Conservation (phyloP, 2,329 filamentous ascomycete genomes). For the Daldinia eschscholtzii region DNA sequence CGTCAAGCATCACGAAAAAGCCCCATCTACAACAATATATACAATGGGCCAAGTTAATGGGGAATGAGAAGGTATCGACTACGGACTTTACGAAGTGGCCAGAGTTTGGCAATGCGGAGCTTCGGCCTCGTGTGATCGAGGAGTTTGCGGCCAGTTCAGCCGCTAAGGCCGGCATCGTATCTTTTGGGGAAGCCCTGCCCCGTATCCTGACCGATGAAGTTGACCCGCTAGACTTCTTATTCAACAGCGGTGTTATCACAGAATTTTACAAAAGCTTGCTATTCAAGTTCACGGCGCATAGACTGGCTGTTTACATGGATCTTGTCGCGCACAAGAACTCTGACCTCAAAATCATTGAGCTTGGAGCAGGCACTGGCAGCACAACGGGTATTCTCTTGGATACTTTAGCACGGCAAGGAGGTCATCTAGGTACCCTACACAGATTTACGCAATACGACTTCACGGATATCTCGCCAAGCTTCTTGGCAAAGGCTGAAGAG, state of each 20-base stretch:
- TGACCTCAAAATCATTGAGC: not conserved
- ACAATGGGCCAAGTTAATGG: not conserved
- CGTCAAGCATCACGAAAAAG: not conserved
- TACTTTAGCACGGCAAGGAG: not conserved
- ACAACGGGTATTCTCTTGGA: not conserved
- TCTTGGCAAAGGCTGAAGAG: slow-evolving; percentile 21
- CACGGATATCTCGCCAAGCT: slow-evolving; percentile 21
- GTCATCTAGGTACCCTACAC: not conserved
- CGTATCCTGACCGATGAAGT: not conserved
- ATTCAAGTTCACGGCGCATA: not conserved
- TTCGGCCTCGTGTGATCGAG: not conserved
- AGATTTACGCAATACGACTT: slow-evolving; percentile 18
- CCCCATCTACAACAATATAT: not conserved
- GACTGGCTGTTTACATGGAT: not conserved
- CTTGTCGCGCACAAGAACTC: not conserved
- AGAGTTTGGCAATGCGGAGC: not conserved
- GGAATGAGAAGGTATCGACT: not conserved
- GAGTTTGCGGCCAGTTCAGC: not conserved
- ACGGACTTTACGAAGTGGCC: not conserved
- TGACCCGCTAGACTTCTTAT: not conserved
- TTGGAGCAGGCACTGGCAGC: not conserved
- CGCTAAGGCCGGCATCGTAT: not conserved
- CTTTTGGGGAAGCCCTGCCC: not conserved
- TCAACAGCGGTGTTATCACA: not conserved
- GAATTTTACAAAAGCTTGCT: not conserved